Percentiles rank a stretch among this genome's conserved stretches.
These are phyloP conservation scores for Trichoderma citrinoviride DNA, from an alignment of 2,329 filamentous ascomycete species.

Conservation along the genomic window DNA sequence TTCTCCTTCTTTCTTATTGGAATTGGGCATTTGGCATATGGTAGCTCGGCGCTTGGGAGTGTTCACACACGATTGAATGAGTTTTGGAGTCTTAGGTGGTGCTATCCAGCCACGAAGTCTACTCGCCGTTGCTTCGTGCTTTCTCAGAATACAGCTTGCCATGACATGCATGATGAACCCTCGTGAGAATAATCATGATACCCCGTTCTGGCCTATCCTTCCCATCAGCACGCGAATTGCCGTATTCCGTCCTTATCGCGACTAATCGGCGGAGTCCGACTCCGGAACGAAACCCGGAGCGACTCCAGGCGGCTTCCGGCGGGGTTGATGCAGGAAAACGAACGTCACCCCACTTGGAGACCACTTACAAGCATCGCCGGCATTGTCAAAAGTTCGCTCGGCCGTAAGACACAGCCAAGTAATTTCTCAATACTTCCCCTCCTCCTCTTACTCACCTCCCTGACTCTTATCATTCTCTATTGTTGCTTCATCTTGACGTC, in stretches of 20 bases:
- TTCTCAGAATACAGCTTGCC: not conserved
- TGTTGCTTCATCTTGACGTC: not conserved
- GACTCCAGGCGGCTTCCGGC: conserved; percentile 10
- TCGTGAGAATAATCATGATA: not conserved
- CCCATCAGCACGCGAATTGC: too few relatives aligned
- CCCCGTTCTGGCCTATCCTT: too few relatives aligned
- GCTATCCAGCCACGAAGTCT: not conserved
- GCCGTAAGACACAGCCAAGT: not conserved
- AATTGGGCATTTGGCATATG: not conserved
- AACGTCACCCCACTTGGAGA: conserved; percentile 15
- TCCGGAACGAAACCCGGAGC: not conserved
- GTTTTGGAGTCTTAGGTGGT: not conserved
- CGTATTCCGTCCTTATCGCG: not conserved
- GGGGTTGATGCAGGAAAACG: conserved; percentile 12
- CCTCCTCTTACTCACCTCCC: not conserved
- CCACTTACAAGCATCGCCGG: not conserved
- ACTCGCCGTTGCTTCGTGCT: not conserved
- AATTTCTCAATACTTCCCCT: not conserved
- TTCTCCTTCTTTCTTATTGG: not conserved
- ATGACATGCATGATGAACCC: not conserved
- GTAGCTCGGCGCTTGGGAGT: conserved; percentile 11
- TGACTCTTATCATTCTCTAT: not conserved
- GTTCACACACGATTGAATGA: not conserved
- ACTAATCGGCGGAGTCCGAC: conserved; percentile 12
- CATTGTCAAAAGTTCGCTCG: conserved; percentile 6